Percentiles rank a stretch among this genome's conserved stretches.
Conservation (phyloP, 1,139 yeast species). For the Yamadazyma dendronema region DNA sequence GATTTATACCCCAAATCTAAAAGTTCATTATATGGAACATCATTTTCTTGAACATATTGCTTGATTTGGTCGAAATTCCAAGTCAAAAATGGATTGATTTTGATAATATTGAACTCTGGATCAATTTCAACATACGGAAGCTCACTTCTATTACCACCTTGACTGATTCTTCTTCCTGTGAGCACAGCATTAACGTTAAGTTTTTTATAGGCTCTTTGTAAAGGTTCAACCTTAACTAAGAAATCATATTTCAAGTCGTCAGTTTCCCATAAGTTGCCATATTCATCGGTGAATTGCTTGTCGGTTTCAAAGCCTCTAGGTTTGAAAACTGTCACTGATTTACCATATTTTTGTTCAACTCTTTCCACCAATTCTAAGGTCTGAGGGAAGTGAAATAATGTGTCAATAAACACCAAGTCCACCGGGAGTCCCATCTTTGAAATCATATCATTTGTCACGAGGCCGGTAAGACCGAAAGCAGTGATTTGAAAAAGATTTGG, state of each 20-base stretch:
- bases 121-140: slow-evolving; percentile 79
- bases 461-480: slow-evolving; percentile 91
- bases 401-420: slow-evolving; percentile 84
- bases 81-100: slow-evolving; percentile 84
- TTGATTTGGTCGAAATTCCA: slow-evolving; percentile 80
- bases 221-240: slow-evolving; percentile 89
- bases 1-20: slow-evolving; percentile 87
- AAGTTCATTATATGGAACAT: slow-evolving; percentile 83
- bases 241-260: slow-evolving; percentile 83
- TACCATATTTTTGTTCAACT: slow-evolving; percentile 54
- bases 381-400: slow-evolving; percentile 91
- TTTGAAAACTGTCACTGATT: slow-evolving; percentile 58
- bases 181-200: slow-evolving; percentile 76
- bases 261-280: slow-evolving; percentile 85
- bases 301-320: slow-evolving; percentile 61
- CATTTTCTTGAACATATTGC: slow-evolving; percentile 60
- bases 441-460: slow-evolving; percentile 83
- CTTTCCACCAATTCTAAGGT: slow-evolving; percentile 72
- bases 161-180: slow-evolving; percentile 89
- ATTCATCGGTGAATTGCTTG: slow-evolving; percentile 59
- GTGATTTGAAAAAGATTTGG: slow-evolving; percentile 88
- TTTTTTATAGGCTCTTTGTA: slow-evolving; percentile 77
- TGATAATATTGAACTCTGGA: slow-evolving; percentile 63
- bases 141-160: slow-evolving; percentile 80
- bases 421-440: slow-evolving; percentile 57